Evolutionary conservation across 2,329 filamentous ascomycete genomes (phyloP).

Genomic region (Diplocarpon rosae): DNA sequence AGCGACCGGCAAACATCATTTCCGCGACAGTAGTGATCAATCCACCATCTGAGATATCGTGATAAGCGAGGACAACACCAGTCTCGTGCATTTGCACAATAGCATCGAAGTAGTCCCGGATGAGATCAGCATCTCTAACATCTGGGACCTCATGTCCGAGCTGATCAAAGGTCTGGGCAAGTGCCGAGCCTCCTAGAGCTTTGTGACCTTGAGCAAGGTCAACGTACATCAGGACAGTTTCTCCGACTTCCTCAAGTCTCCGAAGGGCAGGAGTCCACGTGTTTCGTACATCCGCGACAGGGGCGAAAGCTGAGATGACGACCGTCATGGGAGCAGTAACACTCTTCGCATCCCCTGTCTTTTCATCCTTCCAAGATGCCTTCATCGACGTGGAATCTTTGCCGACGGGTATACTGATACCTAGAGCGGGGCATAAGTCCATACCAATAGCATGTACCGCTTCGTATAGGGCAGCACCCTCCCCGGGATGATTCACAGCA

Average conservation of each 20-base stretch:
- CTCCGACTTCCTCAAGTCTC: constrained; percentile 75
- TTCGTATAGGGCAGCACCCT: constrained; percentile 86
- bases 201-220: constrained; percentile 75
- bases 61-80: constrained; percentile 77
- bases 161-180: constrained; percentile 81
- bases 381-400: constrained; percentile 99
- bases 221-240: constrained; percentile 80
- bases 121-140: constrained; percentile 67
- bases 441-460: constrained; percentile 88
- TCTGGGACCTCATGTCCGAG: constrained; percentile 79
- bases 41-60: constrained; percentile 89
- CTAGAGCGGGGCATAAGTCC: constrained; percentile 82
- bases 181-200: constrained; percentile 78
- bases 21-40: constrained; percentile 83
- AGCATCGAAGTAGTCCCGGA: constrained; percentile 88
- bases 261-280: constrained; percentile 92
- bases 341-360: constrained; percentile 58
- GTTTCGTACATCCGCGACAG: constrained; percentile 68
- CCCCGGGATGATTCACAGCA: constrained; percentile 83
- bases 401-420: constrained; percentile 87
- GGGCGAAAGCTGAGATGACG: constrained; percentile 81
- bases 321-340: constrained; percentile 88
- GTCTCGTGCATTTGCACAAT: constrained; percentile 55
- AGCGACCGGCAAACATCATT: constrained; percentile 97
- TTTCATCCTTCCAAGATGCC: constrained; percentile 76